phyloP scores from a whole-genome alignment of 495 filamentous ascomycete genomes.

The Clohesyomyces aquaticus region DNA sequence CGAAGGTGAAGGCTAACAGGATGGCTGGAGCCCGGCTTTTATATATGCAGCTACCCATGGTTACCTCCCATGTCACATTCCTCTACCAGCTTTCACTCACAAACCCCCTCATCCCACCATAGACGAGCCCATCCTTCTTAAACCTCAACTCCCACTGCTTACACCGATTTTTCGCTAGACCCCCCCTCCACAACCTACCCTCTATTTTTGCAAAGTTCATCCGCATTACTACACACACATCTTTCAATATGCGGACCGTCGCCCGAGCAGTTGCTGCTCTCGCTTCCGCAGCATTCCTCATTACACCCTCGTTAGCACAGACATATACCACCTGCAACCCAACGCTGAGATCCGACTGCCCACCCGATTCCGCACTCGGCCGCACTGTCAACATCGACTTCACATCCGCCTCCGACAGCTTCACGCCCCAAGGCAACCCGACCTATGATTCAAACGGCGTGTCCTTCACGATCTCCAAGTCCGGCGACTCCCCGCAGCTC shows the following conservation, averaged over 20 bases:
- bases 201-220: not conserved
- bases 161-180: not conserved
- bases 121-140: not conserved
- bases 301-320: constrained; percentile 58
- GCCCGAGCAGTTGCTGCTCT: constrained; percentile 30
- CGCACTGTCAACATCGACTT: constrained; percentile 80
- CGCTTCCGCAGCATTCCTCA: constrained; percentile 37
- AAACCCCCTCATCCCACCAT: constrained; percentile 2
- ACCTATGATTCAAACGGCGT: constrained; percentile 78
- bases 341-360: constrained; percentile 63
- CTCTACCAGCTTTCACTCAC: not conserved
- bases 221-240: constrained; percentile 1
- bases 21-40: constrained; percentile 37
- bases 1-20: constrained; percentile 18
- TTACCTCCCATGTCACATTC: constrained; percentile 9
- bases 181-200: constrained; percentile 3
- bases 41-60: constrained; percentile 26
- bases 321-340: constrained; percentile 79
- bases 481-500: constrained; percentile 83
- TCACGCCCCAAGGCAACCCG: constrained; percentile 66
- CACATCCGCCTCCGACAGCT: constrained; percentile 67
- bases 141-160: not conserved
- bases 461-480: constrained; percentile 78
- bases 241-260: constrained; percentile 33
- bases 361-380: constrained; percentile 80